Base-by-base conservation (phyloP, 192 early-diverging fungal genomes). In the Diversispora eburnea region DNA sequence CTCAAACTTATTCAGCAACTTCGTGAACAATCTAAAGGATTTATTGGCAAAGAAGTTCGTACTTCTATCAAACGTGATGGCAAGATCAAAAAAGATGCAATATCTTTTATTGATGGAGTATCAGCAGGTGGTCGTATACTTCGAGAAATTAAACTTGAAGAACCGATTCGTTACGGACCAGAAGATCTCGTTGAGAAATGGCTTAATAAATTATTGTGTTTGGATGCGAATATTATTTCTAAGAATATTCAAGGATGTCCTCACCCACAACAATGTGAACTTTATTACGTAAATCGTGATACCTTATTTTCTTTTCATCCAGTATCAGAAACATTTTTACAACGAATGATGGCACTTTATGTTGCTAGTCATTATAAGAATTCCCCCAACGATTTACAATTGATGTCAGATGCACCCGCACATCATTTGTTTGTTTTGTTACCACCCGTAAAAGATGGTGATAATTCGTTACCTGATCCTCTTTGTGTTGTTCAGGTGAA, bases 331-430 rank as follows among this genome's bases (percentile, higher is more conserved):
- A 89, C 92, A 3, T 99, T 99, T 80, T 80, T 99, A 83, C 97
- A 98, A 81, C 91, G 91, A 58, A 98, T 99, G 90, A 96, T 99
- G 94, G 87, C 90, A 4, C 80, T 99, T 45, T 99, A 98, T 73
- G 96, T 98, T 41, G 94, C 97, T 22, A 95, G 93, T 80, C 97
- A 99, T 81, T 99, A 99, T 90, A 99, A 99, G 81, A 99, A 99
- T 83, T 92, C 91, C 49, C 98, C 98, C 43, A 97, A 99, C 79
- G 98, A 99, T 77, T 81, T 99, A 78, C 96, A 98, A 81, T 83
- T 99, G 67, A 86, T 99, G 84, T 95, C 92, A 81, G 98, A 99
- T 72, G 98, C 98, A 1, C 98, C 98, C 15, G 95, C 94, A 0
- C 98, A 99, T 82, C 94, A 96, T 75, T 83, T 99, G 59, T 98